A percentile compares a stretch with the other conserved stretches of the same genome.
Conservation (phyloP, 805 yeast species). For the Priceomyces fermenticarens region DNA sequence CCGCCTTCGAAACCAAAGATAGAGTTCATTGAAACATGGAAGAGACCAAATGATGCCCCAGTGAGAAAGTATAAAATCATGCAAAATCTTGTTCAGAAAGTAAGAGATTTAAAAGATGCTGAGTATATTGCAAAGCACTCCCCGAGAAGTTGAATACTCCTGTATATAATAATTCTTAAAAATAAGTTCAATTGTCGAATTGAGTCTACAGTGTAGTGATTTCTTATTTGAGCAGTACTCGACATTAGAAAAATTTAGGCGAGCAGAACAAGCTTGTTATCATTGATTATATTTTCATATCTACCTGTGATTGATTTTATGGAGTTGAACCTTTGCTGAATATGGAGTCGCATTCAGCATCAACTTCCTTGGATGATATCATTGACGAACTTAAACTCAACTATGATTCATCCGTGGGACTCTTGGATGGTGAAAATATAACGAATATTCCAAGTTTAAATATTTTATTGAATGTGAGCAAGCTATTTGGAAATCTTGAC, state of each 20-base stretch:
- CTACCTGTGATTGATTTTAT: too few relatives aligned
- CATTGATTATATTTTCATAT: too few relatives aligned
- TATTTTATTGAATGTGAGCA: conserved; percentile 43
- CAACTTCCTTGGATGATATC: conserved; percentile 48
- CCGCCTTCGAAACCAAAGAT: conserved; percentile 37
- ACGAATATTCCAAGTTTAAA: conserved; percentile 40
- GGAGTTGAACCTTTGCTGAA: neutral
- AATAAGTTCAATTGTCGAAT: neutral
- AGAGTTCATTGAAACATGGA: conserved; percentile 79
- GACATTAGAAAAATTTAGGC: too few relatives aligned
- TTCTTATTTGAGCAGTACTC: too few relatives aligned
- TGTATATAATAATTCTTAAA: neutral
- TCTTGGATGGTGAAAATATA: conserved; percentile 56
- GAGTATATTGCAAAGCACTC: conserved; percentile 23
- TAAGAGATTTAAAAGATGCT: conserved; percentile 30
- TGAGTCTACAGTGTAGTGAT: conserved; percentile 1
- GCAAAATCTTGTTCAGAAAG: conserved; percentile 28
- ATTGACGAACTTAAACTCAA: conserved; percentile 50
- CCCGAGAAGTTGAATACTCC: conserved; percentile 15
- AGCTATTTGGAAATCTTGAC: conserved; percentile 38
- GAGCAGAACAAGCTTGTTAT: too few relatives aligned
- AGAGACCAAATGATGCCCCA: conserved; percentile 63
- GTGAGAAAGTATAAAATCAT: conserved; percentile 37
- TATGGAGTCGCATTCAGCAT: conserved; percentile 21
- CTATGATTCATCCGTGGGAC: conserved; percentile 59